Base-by-base conservation (phyloP, 768 basidiomycete genomes). In the Cystobasidium ongulense region DNA sequence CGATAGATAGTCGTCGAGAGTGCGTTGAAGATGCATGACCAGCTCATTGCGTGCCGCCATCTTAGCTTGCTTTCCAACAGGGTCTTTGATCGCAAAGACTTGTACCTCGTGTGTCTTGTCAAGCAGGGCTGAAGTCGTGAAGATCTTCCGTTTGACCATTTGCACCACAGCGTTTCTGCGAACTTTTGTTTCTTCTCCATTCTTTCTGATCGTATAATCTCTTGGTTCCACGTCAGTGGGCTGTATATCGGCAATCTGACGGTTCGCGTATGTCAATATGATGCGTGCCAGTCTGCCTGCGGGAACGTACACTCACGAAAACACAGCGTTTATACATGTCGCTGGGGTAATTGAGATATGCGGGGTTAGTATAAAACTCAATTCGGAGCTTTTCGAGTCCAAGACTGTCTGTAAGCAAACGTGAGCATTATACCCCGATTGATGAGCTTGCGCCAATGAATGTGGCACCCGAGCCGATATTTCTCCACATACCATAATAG, bases 81-180 rank as follows among this genome's bases (percentile, higher is more conserved):
- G 68, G 59, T 71, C 68, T 35, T 52, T 46, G 10, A 36, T 59
- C 15, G 59, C 23, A 36, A 71, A 71, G n/a, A 71, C 54, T 18
- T n/a, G 11, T 15, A 59, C 25, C 31, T 57, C 54, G 53, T 39
- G 23, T 10, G 33, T 54, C 38, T 54, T 59, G 7, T 27, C 53
- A 15, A 18, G 17, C 29, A 71, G 53, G 18, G n/a, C 31, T 8
- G 31, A 33, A 5, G 31, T 52, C 35, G 33, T n/a, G 27, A 50
- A 36, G 7, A 71, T 59, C 17, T 61, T 71, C 68, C 23, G 25
- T 31, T 57, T 46, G 54, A 71, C 53, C 21, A 59, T 27, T 25
- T 57, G 46, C 21, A 31, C 46, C 21, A 31, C 46, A 25, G 33
- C 53, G 50, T 52, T 67, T 13, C 65, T 29, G 15, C 29, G 29